Evolutionary conservation across 1,284 basidiomycete genomes (phyloP), one percentile per base, ranked within the genome.

Genomic region (Tilletia setariae): DNA sequence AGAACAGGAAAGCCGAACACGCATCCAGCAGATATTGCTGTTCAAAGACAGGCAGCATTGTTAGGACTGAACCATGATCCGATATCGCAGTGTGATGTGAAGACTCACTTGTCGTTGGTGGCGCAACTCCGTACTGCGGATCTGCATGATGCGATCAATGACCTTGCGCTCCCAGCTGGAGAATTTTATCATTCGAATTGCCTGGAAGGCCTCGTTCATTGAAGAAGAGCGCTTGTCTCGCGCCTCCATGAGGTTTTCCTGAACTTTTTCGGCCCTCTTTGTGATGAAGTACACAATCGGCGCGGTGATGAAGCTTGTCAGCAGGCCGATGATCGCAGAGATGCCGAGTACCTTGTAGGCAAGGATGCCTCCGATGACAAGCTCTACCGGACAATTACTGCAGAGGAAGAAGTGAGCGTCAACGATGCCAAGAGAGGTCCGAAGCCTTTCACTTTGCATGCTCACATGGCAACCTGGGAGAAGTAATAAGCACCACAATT

Each of bases 101-200:
- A 28, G 32, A 67, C 64, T 40, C 44, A 68, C 59, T n/a, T 66
- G 19, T 49, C 47, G 46, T 43, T 59, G 25, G 23, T 53, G 65
- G n/a, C 65, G 42, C 43, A 78, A 43, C 68, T 77, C 72, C 11
- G 67, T 53, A 30, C 67, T 25, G 28, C 73, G 61, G 32, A 72
- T 65, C 0, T 43, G n/a, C 47, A 72, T 16, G 47, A 74, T 51
- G 1, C 74, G 65, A 25, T 70, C 61, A 1, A 65, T 71, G 70
- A 73, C 70, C 15, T 66, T 59, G 15, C 68, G 65, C 51, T 79
- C 77, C 71, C 75, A 76, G 19, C 74, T 77, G 30, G 72, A 73
- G 61, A 79, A 74, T 59, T 78, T 79, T 69, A 79, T 72, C 67
- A 79, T 75, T 1, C 74, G 67, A 16, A 79, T 74, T 2, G 75